Percentiles rank a stretch among this genome's conserved stretches.
Conservation (phyloP, 1,284 basidiomycete genomes). For the Cutaneotrichosporon sp. region DNA sequence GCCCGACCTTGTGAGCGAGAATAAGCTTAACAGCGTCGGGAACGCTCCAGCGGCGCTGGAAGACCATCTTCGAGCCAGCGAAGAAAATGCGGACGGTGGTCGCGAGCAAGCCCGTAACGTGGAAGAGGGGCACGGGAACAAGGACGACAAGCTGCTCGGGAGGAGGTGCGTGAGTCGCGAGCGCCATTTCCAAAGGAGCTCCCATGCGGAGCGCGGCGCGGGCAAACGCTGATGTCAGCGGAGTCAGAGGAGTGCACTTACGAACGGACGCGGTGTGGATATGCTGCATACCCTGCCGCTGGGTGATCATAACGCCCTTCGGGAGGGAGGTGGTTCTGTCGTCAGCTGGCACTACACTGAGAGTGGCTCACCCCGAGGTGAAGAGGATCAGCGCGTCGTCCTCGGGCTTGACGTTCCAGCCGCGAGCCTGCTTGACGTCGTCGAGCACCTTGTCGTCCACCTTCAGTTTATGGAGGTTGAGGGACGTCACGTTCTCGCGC, state of each 20-base stretch:
- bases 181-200: constrained; percentile 10
- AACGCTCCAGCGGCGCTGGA: constrained; percentile 37
- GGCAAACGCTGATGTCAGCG: constrained; percentile 3
- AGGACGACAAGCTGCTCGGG: constrained; percentile 11
- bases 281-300: constrained; percentile 12
- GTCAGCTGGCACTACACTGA: not conserved
- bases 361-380: constrained; percentile 19
- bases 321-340: constrained; percentile 13
- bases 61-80: constrained; percentile 34
- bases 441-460: constrained; percentile 3
- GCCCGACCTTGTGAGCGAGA: constrained; percentile 25
- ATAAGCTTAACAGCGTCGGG: constrained; percentile 31
- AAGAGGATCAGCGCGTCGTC: constrained; percentile 43
- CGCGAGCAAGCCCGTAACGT: constrained; percentile 42
- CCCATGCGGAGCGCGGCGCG: constrained; percentile 36
- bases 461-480: constrained; percentile 1
- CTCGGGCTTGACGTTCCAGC: constrained; percentile 21
- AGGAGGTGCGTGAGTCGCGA: not conserved
- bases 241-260: not conserved
- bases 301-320: constrained; percentile 18
- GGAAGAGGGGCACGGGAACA: constrained; percentile 42
- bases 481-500: not conserved
- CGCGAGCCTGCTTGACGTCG: constrained; percentile 9
- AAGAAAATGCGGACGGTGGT: constrained; percentile 29
- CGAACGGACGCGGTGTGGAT: constrained; percentile 8